Percentiles rank a stretch among this genome's conserved stretches.
Conservation (phyloP, 2,329 filamentous ascomycete species). For the Fusarium robinianum region DNA sequence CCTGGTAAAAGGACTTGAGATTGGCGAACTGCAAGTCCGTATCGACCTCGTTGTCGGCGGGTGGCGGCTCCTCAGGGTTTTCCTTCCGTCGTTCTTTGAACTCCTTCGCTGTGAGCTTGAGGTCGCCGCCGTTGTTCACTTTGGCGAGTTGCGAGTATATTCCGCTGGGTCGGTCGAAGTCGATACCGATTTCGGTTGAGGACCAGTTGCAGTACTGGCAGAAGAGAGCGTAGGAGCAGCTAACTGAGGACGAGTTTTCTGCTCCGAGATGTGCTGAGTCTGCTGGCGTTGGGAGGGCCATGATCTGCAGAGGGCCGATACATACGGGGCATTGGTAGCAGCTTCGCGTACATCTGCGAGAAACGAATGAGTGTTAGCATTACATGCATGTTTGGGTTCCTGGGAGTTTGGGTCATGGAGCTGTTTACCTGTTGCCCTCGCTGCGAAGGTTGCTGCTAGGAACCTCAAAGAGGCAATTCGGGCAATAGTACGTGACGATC, state of each 20-base stretch:
- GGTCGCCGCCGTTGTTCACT: slow-evolving; percentile 64
- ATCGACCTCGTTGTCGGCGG: slow-evolving; percentile 56
- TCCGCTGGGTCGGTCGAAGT: slow-evolving; percentile 86
- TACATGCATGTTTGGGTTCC: no score
- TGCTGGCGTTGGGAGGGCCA: slow-evolving; percentile 64
- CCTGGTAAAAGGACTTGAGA: slow-evolving; percentile 79
- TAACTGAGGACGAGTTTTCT: slow-evolving; percentile 41
- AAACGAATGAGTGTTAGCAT: slow-evolving; percentile 7
- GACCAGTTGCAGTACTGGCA: slow-evolving; percentile 95
- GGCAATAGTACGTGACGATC: slow-evolving; percentile 93
- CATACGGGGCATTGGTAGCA: slow-evolving; percentile 96
- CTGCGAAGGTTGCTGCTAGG: slow-evolving; percentile 89
- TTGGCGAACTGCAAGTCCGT: slow-evolving; percentile 73
- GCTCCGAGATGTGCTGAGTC: slow-evolving; percentile 51
- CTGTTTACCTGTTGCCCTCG: slow-evolving; percentile 82
- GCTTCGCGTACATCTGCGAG: slow-evolving; percentile 79
- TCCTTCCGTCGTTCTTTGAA: slow-evolving; percentile 58
- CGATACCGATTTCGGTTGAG: slow-evolving; percentile 84
- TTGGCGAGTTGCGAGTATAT: slow-evolving; percentile 80
- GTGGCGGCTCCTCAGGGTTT: slow-evolving; percentile 43
- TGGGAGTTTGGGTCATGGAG: no score
- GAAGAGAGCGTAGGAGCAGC: slow-evolving; percentile 72
- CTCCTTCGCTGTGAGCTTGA: slow-evolving; percentile 55
- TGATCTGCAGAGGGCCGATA: slow-evolving; percentile 76
- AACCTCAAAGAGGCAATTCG: slow-evolving; percentile 93